Evolutionary conservation across 1,139 yeast species (phyloP).

Genomic region (Magnusiomyces suaveolens): DNA sequence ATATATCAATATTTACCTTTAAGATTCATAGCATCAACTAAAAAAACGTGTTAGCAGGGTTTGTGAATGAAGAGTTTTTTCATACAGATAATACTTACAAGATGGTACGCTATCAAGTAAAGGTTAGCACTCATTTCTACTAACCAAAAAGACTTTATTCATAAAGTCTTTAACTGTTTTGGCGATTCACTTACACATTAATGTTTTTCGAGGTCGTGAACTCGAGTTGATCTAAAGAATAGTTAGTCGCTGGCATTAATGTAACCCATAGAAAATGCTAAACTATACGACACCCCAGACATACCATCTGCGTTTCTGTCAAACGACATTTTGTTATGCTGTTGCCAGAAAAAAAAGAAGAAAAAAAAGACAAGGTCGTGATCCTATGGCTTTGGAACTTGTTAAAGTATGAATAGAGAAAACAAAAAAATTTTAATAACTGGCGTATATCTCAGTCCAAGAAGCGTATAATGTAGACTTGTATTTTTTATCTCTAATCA

Average conservation of each 20-base stretch:
- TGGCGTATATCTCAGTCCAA: no score
- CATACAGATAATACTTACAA: neutral
- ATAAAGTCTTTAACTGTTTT: neutral
- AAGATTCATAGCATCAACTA: conserved; percentile 16
- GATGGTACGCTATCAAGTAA: conserved; percentile 5
- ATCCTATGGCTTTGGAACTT: neutral
- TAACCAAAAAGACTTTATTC: neutral
- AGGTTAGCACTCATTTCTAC: conserved; percentile 2
- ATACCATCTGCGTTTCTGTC: conserved; percentile 17
- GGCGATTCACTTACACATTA: conserved; percentile 14
- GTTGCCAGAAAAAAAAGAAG: no score
- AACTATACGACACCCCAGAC: neutral
- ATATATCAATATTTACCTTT: conserved; percentile 11
- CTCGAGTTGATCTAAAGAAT: conserved; percentile 14
- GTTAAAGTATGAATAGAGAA: no score
- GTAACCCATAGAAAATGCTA: neutral
- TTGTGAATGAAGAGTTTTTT: neutral
- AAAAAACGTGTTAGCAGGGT: conserved; percentile 1
- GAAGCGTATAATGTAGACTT: no score
- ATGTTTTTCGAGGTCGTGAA: conserved; percentile 15
- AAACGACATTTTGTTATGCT: conserved; percentile 9
- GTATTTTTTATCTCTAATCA: no score
- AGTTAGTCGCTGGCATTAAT: neutral
- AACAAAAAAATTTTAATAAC: no score
- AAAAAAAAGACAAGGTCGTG: neutral